phyloP scores from a whole-genome alignment of 1,284 basidiomycete species.

The Ceratorhiza oryzae-sativae region DNA sequence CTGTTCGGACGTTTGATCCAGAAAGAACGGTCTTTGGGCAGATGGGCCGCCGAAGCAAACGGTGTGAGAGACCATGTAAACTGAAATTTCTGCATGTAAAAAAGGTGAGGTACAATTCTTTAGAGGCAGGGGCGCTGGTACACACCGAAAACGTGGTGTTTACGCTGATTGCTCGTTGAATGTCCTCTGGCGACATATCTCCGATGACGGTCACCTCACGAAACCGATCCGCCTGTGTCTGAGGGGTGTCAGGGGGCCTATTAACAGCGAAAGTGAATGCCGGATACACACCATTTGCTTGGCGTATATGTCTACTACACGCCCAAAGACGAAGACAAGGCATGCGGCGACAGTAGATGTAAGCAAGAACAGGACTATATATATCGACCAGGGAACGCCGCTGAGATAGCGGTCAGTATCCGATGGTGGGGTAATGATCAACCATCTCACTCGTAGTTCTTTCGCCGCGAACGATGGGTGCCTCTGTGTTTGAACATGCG shows the following conservation, averaged over 20 bases:
- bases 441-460: conserved; percentile 20
- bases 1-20: neutral
- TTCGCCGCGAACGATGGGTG: conserved; percentile 10
- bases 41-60: conserved; percentile 19
- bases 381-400: conserved; percentile 12
- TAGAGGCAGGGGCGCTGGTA: neutral
- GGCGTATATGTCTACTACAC: conserved; percentile 31
- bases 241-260: neutral
- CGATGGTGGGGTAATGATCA: neutral
- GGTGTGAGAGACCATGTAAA: conserved; percentile 27
- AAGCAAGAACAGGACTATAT: conserved; percentile 19
- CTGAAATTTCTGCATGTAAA: neutral
- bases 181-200: conserved; percentile 23
- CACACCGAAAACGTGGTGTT: neutral
- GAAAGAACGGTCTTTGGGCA: conserved; percentile 30
- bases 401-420: neutral
- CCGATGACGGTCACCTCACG: conserved; percentile 18
- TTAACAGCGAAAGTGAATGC: neutral
- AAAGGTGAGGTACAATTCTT: neutral
- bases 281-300: conserved; percentile 1
- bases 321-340: conserved; percentile 33
- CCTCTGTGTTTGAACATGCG: conserved; percentile 30
- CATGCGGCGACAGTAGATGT: conserved; percentile 6
- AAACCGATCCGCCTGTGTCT: conserved; percentile 12
- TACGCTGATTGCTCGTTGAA: neutral